Base-by-base conservation (phyloP, 2,329 filamentous ascomycete species). In the Aspergillus versicolor region DNA sequence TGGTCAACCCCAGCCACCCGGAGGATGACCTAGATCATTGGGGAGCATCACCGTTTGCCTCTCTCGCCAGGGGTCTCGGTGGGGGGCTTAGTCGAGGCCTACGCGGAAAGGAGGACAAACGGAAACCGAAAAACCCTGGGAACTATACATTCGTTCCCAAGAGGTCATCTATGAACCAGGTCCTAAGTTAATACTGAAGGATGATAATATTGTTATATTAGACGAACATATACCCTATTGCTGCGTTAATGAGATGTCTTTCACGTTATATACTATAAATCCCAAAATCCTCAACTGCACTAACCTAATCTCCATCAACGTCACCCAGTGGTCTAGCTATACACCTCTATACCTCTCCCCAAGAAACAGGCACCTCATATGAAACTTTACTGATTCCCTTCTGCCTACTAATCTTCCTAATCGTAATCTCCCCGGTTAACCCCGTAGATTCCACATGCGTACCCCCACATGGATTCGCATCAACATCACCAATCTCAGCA, bases 11-110 rank as follows among this genome's bases (percentile, higher is more conserved):
- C 34, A 65, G 64, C n/a, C 72, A 70, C 30, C 61, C 64, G 17
- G 69, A 72, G 54, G 67, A 70, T 27, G 71, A 75, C 19, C 59
- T 76, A 21, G 72, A 73, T 21, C 47, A 64, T 12, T 75, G 70
- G 73, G 69, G 70, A n/a, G 64, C 67, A 9, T 74, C 72, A 1
- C 72, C 72, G 4, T 74, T 77, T 61, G 70, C 72, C 7, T 73
- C 74, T 17, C 69, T 79, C 52, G 74, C 74, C 3, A 63, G 73
- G 58, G 76, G 76, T 1, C 67, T 78, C 15, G 75, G 76, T 12
- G 75, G 72, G 21, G 76, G 76, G 3, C 60, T 78, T 27, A 78
- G 73, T 59, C 71, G 74, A 51, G 76, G 74, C 4, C 59, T 78
- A 48, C 67, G 66, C 42, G 52, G 60, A 6, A 72, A 67, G 54